Evolutionary conservation across 345 rosid genomes (phyloP), one percentile per base, ranked within the genome.

Genomic region (Hirschfeldia incana): DNA sequence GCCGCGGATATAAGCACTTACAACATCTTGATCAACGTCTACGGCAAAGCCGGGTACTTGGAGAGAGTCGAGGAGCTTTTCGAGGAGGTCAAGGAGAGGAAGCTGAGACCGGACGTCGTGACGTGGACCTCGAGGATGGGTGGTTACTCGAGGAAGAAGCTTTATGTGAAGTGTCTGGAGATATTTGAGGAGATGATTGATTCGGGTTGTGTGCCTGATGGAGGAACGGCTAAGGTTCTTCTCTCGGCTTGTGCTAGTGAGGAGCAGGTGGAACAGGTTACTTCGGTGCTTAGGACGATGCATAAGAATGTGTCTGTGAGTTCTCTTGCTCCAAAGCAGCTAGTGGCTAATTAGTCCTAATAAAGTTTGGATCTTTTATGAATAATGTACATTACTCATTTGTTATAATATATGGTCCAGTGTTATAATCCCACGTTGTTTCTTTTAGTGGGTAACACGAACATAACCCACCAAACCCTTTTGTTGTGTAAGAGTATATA

Each of bases 171-270:
- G 76, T 94, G 97, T 78, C 46, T 94, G 58, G 89, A 94, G 74
- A 86, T 92, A 6, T 94, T 94, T 1, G 97, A 94, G 76, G 97
- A 91, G 59, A 94, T 94, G 98, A 87, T 94, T 3, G 97, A 92
- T 78, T 80, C 93, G 8, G 94, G 94, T 12, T 92, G 97, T 62
- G 79, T 81, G 33, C 97, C 97, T 0, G 97, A 94, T 63, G 97
- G 93, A 67, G 94, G 93, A 71, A 94, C 97, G 15, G 97, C 97
- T 0, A 94, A 89, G 65, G 97, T 94, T n/a, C 94, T 94, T 39
- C 88, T 92, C 2, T 86, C 92, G 1, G 92, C 98, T 6, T 94
- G 98, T 77, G 87, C 90, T 1, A 88, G 84, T 51, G 89, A 89
- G 30, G 92, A 91, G 82, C 94, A 94, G 79, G 84, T 87, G 11